Evolutionary conservation across 345 rosid species (phyloP), one percentile per base, ranked within the genome.

Genomic region (Syzygium grande): DNA sequence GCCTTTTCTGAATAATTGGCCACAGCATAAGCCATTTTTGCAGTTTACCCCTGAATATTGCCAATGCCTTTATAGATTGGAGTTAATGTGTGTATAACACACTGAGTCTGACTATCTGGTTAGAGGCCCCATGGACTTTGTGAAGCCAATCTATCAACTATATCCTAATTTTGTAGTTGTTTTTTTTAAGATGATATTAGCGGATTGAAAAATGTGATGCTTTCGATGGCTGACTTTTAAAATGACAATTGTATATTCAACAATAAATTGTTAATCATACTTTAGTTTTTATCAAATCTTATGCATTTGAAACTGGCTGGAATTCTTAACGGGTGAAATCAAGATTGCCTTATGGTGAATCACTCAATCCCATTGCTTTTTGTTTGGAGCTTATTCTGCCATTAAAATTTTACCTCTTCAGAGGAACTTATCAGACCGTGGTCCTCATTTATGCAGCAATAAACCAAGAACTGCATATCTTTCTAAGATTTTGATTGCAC

Each of bases 401-500:
- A 2, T 73, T 14, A 3, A 73, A 19, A 38, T 73, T 19, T 73
- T 43, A 10, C 83, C 83, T 10, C 8, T 73, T 38, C 0, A 2
- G 49, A 73, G 1, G 49, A 38, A 38, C 86, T 84, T 0, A 84
- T 54, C 15, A 29, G 25, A 52, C 23, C 43, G 7, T 52, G 19
- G 25, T 68, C 30, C 43, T 92, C 34, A 85, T 77, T 88, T 16
- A 43, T 92, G 58, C 93, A 96, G 99, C 92, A 87, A 88, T 58
- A 92, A 86, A 79, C 98, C 99, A 63, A 92, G 80, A 84, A 88
- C 55, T 34, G 59, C 96, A 5, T 88, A 5, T 88, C 92, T 97
- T 27, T 95, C 98, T 3, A 93, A 87, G 89, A 90, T 85, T 88
- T 91, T 95, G 89, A 92, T 96, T 88, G 91, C 94, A 21, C 95